Percentiles rank a stretch among this genome's conserved stretches.
Conservation (phyloP, 1,284 basidiomycete species). For the Leccinum cinnamomeum region DNA sequence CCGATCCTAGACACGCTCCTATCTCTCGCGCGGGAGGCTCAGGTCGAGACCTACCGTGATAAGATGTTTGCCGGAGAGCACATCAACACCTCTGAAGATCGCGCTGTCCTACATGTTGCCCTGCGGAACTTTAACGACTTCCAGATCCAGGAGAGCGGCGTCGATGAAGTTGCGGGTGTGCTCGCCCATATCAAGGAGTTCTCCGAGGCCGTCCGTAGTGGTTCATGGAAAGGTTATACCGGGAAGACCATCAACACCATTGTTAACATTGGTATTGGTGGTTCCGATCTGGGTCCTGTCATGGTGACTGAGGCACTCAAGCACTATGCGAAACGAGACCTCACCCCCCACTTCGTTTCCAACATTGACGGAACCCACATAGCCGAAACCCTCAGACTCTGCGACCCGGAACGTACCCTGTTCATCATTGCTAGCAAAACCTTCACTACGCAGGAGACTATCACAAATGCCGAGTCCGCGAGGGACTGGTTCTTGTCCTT, state of each 20-base stretch:
- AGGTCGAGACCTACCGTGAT: constrained; percentile 84
- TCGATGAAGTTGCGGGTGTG: constrained; percentile 81
- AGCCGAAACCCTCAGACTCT: constrained; percentile 81
- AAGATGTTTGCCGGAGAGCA: constrained; percentile 95
- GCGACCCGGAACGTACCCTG: constrained; percentile 91
- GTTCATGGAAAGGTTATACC: constrained; percentile 95
- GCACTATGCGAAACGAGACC: constrained; percentile 86
- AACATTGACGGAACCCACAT: constrained; percentile 99
- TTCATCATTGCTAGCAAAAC: constrained; percentile 99
- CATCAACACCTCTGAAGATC: constrained; percentile 98
- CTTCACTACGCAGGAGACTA: constrained; percentile 99
- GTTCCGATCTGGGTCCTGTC: constrained; percentile 96
- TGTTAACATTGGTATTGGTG: constrained; percentile 99
- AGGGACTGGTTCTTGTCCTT: constrained; percentile 90
- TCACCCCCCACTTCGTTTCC: constrained; percentile 89
- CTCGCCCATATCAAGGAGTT: constrained; percentile 93
- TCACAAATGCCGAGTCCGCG: constrained; percentile 95
- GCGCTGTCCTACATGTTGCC: constrained; percentile 94
- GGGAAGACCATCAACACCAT: constrained; percentile 93
- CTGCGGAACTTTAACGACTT: constrained; percentile 84
- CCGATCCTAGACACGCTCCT: constrained; percentile 80
- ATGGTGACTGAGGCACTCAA: constrained; percentile 99
- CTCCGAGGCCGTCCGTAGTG: constrained; percentile 81
- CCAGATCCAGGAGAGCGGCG: constrained; percentile 79
- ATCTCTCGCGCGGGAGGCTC: constrained; percentile 81